Evolutionary conservation across 2,329 filamentous ascomycete genomes (phyloP).

Genomic region (Talaromyces sp.): DNA sequence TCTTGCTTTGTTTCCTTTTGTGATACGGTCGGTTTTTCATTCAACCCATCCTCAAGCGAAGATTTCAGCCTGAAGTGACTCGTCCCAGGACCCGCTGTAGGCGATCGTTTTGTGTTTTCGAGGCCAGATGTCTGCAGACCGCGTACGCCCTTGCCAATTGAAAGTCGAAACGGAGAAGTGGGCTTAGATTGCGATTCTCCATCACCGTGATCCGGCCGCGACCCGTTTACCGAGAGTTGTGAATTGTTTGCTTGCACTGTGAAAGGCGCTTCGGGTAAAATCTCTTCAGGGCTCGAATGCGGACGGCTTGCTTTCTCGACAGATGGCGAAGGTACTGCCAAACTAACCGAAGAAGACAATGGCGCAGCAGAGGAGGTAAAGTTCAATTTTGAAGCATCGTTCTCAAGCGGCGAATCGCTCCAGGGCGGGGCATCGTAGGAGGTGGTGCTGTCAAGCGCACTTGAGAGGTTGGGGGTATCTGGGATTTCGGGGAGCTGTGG

Average conservation of each 20-base stretch:
- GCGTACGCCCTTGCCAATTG: constrained; percentile 36
- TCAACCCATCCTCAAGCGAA: constrained; percentile 30
- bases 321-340: constrained; percentile 30
- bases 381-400: constrained; percentile 28
- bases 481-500: constrained; percentile 39
- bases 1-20: constrained; percentile 33
- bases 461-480: constrained; percentile 31
- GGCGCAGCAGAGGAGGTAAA: constrained; percentile 22
- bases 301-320: constrained; percentile 31
- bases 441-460: constrained; percentile 29
- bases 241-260: constrained; percentile 31
- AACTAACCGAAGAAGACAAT: constrained; percentile 32
- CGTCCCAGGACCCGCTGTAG: constrained; percentile 27
- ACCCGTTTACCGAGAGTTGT: constrained; percentile 26
- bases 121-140: constrained; percentile 23
- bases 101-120: constrained; percentile 33
- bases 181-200: constrained; percentile 32
- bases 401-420: constrained; percentile 26
- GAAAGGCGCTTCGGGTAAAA: constrained; percentile 23
- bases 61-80: constrained; percentile 32
- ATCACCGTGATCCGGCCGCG: constrained; percentile 30
- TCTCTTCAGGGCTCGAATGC: constrained; percentile 36
- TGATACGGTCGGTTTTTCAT: constrained; percentile 24
- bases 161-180: constrained; percentile 39
- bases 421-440: constrained; percentile 26